Evolutionary conservation across 192 early-diverging fungal species (phyloP).

Genomic region (Backusella circina): DNA sequence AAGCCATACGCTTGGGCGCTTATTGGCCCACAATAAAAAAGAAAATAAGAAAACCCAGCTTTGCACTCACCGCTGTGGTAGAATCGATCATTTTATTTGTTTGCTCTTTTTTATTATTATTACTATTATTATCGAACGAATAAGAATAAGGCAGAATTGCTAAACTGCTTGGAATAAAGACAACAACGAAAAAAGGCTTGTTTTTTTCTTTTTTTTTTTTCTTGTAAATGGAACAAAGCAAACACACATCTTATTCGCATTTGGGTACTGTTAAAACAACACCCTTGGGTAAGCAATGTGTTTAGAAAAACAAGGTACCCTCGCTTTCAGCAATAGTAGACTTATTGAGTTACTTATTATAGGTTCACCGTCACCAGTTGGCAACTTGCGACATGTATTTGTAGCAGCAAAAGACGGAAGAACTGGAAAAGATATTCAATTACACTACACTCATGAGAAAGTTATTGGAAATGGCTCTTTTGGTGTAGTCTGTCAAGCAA

Average conservation of each 20-base stretch:
- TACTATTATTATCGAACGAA: neutral
- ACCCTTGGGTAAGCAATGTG: conserved; percentile 1
- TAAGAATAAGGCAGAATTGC: neutral
- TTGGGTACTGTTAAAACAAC: neutral
- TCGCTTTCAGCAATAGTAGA: neutral
- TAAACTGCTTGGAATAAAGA: neutral
- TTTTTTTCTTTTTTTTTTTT: neutral
- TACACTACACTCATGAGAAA: conserved; percentile 89
- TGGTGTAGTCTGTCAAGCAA: conserved; percentile 96
- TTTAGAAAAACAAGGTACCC: neutral
- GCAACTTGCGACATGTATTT: conserved; percentile 4
- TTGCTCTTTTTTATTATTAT: neutral
- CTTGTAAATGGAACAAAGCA: conserved; percentile 2
- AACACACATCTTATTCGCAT: conserved; percentile 1
- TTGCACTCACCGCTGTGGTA: neutral
- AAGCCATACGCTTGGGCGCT: neutral
- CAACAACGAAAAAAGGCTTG: neutral
- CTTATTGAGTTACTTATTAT: neutral
- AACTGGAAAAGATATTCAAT: conserved; percentile 79
- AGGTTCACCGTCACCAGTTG: neutral
- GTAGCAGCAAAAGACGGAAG: conserved; percentile 85
- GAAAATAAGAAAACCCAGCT: neutral
- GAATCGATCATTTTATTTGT: neutral
- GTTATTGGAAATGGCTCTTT: conserved; percentile 97
- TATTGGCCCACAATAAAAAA: neutral